Evolutionary conservation across 345 rosid genomes (phyloP).

Genomic region (Eucalyptus regnans): DNA sequence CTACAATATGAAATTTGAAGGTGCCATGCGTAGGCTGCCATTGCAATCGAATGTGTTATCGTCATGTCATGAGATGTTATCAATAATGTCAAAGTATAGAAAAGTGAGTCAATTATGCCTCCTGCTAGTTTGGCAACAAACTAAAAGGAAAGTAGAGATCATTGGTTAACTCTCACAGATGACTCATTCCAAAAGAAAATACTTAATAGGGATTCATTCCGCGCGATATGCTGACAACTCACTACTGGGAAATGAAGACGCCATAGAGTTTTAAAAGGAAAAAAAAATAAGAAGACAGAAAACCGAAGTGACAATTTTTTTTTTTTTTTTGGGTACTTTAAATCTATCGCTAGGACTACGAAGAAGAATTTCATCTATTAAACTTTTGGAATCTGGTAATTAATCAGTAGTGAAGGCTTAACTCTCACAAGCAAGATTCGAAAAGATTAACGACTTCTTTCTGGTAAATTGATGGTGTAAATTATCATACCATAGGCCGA

Average conservation of each 20-base stretch:
- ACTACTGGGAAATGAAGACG: background rate
- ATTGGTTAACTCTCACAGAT: background rate
- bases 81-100: background rate
- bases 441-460: background rate
- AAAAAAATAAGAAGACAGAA: background rate
- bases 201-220: background rate
- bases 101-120: background rate
- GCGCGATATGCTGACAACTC: background rate
- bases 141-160: background rate
- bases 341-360: background rate
- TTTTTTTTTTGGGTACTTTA: background rate
- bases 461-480: background rate
- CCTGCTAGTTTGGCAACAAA: fast-evolving
- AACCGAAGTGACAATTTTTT: background rate
- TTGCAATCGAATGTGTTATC: background rate
- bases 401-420: background rate
- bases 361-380: background rate
- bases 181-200: background rate
- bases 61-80: background rate
- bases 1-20: too few relatives aligned
- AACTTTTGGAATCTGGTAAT: background rate
- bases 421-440: background rate
- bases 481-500: background rate
- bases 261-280: background rate
- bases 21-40: too few relatives aligned